These are phyloP conservation scores for Madurella mycetomatis DNA, from an alignment of 2,329 filamentous ascomycete genomes.

Conservation along the genomic window DNA sequence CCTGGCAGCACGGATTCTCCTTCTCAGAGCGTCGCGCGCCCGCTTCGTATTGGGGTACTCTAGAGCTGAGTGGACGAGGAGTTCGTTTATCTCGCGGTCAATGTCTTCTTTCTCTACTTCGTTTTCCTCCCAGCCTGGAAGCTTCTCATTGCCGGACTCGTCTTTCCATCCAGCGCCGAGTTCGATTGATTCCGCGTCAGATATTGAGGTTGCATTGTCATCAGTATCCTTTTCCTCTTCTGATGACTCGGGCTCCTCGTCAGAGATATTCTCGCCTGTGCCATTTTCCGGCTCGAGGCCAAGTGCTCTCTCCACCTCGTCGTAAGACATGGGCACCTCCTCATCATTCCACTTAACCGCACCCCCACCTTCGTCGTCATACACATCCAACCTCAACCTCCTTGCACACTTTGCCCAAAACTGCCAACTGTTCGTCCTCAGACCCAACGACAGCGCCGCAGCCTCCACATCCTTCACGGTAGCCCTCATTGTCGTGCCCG, in stretches of 20 bases:
- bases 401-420: slow-evolving; percentile 49
- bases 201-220: not conserved
- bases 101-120: slow-evolving; percentile 25
- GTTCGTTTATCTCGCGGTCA: slow-evolving; percentile 39
- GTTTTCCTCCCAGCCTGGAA: not conserved
- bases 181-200: slow-evolving; percentile 9
- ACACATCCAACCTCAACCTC: slow-evolving; percentile 46
- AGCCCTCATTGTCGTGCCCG: slow-evolving; percentile 32
- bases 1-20: slow-evolving; percentile 39
- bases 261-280: not conserved
- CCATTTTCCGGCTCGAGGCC: slow-evolving; percentile 15
- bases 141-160: not conserved
- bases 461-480: slow-evolving; percentile 45
- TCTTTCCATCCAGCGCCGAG: not conserved
- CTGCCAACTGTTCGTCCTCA: slow-evolving; percentile 34
- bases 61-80: slow-evolving; percentile 39
- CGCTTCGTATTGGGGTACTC: slow-evolving; percentile 39
- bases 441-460: slow-evolving; percentile 44
- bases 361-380: slow-evolving; percentile 31
- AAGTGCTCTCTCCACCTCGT: slow-evolving; percentile 42
- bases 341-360: slow-evolving; percentile 20
- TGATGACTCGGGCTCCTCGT: not conserved
- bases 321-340: slow-evolving; percentile 36
- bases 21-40: slow-evolving; percentile 31
- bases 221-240: slow-evolving; percentile 6